Evolutionary conservation across 78 protist genomes (phyloP).

Genomic region (Guillardia theta): DNA sequence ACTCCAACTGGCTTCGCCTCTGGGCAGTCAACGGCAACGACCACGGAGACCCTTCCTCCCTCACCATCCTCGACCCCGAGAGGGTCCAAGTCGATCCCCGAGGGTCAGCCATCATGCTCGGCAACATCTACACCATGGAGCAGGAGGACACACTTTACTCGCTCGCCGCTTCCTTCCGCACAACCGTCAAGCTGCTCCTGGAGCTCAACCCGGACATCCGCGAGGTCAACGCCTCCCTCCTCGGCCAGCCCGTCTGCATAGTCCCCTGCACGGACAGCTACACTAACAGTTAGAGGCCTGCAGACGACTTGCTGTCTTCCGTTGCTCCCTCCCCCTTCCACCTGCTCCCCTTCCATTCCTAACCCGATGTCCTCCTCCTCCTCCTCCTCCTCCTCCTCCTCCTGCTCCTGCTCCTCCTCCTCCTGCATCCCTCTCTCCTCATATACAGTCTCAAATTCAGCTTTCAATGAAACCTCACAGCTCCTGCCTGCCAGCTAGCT

Average conservation of each 20-base stretch:
- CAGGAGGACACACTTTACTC: background rate
- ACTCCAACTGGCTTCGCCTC: background rate
- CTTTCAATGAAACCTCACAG: too few relatives aligned
- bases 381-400: too few relatives aligned
- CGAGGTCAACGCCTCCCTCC: background rate
- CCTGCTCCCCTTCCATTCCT: too few relatives aligned
- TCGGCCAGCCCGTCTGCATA: background rate
- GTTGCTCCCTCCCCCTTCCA: too few relatives aligned
- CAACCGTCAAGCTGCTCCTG: background rate
- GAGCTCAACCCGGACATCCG: background rate
- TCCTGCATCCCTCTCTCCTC: too few relatives aligned
- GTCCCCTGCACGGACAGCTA: background rate
- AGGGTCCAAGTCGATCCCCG: background rate
- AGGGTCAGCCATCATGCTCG: background rate
- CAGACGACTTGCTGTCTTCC: too few relatives aligned
- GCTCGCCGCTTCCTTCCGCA: background rate
- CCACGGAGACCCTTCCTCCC: background rate
- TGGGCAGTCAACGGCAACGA: slow-evolving; percentile 14
- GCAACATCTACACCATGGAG: background rate
- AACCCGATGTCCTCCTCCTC: too few relatives aligned
- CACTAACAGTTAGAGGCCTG: too few relatives aligned
- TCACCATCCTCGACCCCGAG: background rate
- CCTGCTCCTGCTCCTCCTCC: too few relatives aligned
- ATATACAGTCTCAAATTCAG: too few relatives aligned
- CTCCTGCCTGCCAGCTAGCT: too few relatives aligned